These are phyloP conservation scores for Camellia japonica DNA, from an alignment of 148 eudicot species.

Conservation along the genomic window DNA sequence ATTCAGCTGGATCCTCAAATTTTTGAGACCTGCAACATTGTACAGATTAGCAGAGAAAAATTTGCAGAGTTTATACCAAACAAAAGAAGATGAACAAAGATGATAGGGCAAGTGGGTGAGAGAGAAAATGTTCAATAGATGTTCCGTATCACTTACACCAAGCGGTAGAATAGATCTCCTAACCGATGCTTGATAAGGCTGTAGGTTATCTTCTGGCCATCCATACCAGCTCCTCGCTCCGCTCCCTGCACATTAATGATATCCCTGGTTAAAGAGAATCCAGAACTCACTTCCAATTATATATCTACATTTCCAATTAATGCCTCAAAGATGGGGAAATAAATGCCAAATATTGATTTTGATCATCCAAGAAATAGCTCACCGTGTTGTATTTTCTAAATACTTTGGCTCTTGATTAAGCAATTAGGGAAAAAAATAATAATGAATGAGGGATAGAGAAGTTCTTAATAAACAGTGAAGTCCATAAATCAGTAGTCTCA, in stretches of 20 bases:
- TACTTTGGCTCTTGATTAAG: not conserved
- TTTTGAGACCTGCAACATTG: constrained; percentile 68
- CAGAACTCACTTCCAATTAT: not conserved
- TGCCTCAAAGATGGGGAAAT: not conserved
- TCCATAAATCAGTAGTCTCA: not conserved
- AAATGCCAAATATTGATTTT: not conserved
- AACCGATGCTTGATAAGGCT: constrained; percentile 77
- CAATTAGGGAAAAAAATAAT: not conserved
- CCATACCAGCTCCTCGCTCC: constrained; percentile 93
- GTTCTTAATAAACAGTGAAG: not conserved
- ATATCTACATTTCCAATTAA: not conserved
- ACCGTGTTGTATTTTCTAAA: not conserved
- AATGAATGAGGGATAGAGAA: too few relatives aligned
- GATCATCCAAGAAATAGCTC: not conserved
- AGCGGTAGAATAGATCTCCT: constrained; percentile 86
- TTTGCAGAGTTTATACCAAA: not conserved
- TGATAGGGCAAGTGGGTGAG: not conserved
- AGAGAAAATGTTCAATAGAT: not conserved
- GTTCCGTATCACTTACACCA: constrained; percentile 61
- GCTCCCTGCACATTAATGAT: constrained; percentile 47
- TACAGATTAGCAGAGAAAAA: not conserved
- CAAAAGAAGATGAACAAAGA: not conserved
- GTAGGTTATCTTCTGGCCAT: constrained; percentile 81
- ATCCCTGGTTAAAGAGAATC: not conserved
- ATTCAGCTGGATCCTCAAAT: constrained; percentile 94